These are phyloP conservation scores for Solanum arcanum DNA, from an alignment of 257 asterid species.

Conservation along the genomic window DNA sequence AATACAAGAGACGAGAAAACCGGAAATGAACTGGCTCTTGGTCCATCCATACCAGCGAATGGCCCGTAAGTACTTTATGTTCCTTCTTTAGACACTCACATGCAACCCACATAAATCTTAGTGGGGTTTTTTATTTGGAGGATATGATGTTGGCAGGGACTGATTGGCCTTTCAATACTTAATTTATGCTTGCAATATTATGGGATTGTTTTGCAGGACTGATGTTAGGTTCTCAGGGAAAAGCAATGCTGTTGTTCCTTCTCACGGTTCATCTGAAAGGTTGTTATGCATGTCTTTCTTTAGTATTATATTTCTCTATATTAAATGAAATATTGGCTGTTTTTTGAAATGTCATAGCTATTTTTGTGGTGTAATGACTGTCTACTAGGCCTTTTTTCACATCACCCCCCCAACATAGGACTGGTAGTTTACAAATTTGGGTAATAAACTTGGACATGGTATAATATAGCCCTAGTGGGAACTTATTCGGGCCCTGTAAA, in stretches of 20 bases:
- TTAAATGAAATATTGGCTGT: background rate
- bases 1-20: slow-evolving; percentile 33
- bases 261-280: slow-evolving; percentile 67
- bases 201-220: slow-evolving; percentile 30
- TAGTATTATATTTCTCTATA: slow-evolving; percentile 3
- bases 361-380: background rate
- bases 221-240: slow-evolving; percentile 50
- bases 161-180: background rate
- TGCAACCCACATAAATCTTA: background rate
- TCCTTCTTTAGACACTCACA: background rate
- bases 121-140: background rate
- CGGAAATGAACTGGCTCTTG: slow-evolving; percentile 41
- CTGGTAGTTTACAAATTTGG: background rate
- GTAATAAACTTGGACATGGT: background rate
- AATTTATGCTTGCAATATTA: background rate
- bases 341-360: background rate
- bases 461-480: background rate
- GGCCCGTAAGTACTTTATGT: slow-evolving; percentile 34
- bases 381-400: background rate
- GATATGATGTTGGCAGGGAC: background rate
- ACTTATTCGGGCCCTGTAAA: background rate
- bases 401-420: background rate
- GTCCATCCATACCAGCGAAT: slow-evolving; percentile 49
- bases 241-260: slow-evolving; percentile 40
- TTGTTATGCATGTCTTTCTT: slow-evolving; percentile 10